Base-by-base conservation (phyloP, 495 filamentous ascomycete species). In the Penicillium simplicissimum region DNA sequence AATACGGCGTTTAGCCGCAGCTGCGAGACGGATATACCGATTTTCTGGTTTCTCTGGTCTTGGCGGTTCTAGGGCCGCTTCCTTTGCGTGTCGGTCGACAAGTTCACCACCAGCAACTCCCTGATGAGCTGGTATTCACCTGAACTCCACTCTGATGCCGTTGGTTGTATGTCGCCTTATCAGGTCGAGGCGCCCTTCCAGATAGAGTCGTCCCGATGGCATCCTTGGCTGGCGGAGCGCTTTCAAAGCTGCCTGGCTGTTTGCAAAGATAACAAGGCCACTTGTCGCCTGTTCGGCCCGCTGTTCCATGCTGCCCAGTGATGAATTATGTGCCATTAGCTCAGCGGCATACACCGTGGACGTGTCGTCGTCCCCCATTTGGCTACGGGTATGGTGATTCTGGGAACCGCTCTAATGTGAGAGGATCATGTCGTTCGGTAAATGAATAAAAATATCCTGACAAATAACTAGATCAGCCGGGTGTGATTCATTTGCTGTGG, bases 1-100 rank as follows among this genome's bases (percentile, higher is more conserved):
- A 1, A 66, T 28, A n/a, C 56, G 51, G 19, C 56, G 59, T 10
- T 66, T 55, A 2, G 42, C 51, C 28, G 51, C 15, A n/a, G 51
- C 51, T 17, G 19, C 28, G 31, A 53, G 51, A 35, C 2, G 14
- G 10, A 69, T 59, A 55, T 61, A 58, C n/a, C 47, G 21, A 42
- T 64, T 45, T 17, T n/a, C 2, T 28, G 52, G 51, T 19, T 47
- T 49, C 45, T 55, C 37, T 54, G 23, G 52, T 38, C 25, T 19
- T 14, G 42, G 23, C 7, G 36, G 53, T 57, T 31, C 19, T 34
- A 17, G 38, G 36, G 52, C 37, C 35, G 47, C 57, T 45, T 59
- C 33, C 38, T 59, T 59, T 33, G 47, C 48, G 21, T 59, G 48
- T 42, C 10, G 17, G 9, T 48, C 15, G 3, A 48, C 21, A 9